Evolutionary conservation across 2,329 filamentous ascomycete genomes (phyloP), one percentile per base, ranked within the genome.

Genomic region (Epichloe aotearoae): DNA sequence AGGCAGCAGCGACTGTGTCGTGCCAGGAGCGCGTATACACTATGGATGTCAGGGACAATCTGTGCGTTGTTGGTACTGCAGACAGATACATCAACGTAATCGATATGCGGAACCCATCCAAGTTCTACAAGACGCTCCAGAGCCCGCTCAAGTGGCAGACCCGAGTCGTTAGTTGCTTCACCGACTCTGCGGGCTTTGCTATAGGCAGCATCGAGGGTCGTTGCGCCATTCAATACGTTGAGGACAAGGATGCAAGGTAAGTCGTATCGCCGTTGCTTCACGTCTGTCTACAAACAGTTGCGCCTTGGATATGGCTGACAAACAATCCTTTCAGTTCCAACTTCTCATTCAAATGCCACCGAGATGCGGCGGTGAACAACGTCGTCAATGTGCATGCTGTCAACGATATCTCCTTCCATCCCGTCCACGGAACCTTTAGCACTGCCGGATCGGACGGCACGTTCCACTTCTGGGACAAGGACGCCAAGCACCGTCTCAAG

Each of bases 281-380:
- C 26, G 15, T 42, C 17, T 30, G 7, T 20, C 2, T 38, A 11
- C 14, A 19, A 19, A 20, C 36, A 12, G 8, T 3, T 42, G 40
- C 20, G 17, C 19, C 6, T 30, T 17, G 11, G 3, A 47, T 15
- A 33, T 30, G 14, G 14, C 38, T 45, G 12, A 55, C 47, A 7
- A 33, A 4, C 4, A 14, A 30, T 30, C n/a, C 1, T 57, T 17
- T 20, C 6, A 84, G 83, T 61, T 86, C 84, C 62, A 97, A 98
- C 73, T 98, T 98, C 75, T 95, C 88, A 41, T 98, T 98, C 82
- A 97, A 97, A 71, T 98, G 93, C 70, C 93, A 98, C 68, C 89
- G 93, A 53, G 88, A 95, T 61, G 79, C 81, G 5, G 80, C 86
- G 1, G 71, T 81, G 52, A 80, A 79, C 62, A 90, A 88, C 68